These are phyloP conservation scores for Cydonia oblonga DNA, from an alignment of 331 rosid species.

Conservation along the genomic window DNA sequence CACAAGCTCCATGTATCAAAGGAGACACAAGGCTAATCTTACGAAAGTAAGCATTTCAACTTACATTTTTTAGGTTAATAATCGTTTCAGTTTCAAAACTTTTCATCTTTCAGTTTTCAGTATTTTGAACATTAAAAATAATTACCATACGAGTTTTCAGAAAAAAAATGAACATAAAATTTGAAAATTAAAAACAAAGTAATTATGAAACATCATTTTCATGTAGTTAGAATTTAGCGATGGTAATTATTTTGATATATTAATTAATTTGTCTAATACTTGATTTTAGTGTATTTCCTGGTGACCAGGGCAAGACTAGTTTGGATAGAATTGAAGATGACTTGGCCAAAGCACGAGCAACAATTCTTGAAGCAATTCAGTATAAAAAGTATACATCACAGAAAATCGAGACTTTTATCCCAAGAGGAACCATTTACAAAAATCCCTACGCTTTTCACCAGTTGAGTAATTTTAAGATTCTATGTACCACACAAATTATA, in stretches of 20 bases:
- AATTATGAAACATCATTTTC: background rate
- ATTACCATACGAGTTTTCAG: too few relatives aligned
- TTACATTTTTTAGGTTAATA: background rate
- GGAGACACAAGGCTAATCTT: background rate
- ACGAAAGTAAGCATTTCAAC: background rate
- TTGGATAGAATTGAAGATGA: conserved; percentile 35
- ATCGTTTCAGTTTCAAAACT: background rate
- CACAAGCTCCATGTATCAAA: background rate
- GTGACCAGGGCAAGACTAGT: conserved; percentile 21
- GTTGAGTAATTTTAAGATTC: conserved; percentile 31
- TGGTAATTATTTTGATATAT: background rate
- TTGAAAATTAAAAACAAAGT: too few relatives aligned
- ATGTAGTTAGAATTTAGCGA: background rate
- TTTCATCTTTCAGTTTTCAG: background rate
- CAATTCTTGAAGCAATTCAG: conserved; percentile 34
- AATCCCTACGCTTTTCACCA: conserved; percentile 65
- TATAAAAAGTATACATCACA: conserved; percentile 27
- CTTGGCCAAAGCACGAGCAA: conserved; percentile 42
- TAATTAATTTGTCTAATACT: background rate
- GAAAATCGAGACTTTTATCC: conserved; percentile 34
- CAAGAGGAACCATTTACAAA: conserved; percentile 55
- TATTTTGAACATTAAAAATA: too few relatives aligned
- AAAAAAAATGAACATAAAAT: too few relatives aligned
- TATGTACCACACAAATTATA: background rate
- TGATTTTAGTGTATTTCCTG: background rate